Base-by-base conservation (phyloP, 2,329 filamentous ascomycete species). In the Sordariomycetes sp. region DNA sequence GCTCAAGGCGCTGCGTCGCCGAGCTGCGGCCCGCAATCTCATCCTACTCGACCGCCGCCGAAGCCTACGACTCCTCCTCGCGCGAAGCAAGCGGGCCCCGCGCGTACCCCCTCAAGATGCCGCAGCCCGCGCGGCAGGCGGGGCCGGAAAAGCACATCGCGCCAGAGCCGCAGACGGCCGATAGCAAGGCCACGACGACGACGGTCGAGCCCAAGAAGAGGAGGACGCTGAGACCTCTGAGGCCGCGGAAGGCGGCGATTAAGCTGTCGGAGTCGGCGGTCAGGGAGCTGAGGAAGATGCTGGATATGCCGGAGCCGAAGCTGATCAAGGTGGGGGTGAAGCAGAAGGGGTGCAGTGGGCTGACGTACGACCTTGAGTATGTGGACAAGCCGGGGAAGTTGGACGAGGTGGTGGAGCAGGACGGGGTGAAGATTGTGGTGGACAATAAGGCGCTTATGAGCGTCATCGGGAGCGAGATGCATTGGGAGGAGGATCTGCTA, bases 391-490 rank as follows among this genome's bases (percentile, higher is more conserved):
- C 92, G 0, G 90, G 85, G 3, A 76, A 81, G 42, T 92, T 97
- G 65, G 94, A 99, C 65, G 94, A 99, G 71, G 79, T 85, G 55
- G 90, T 99, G 1, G 91, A 95, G 68, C 94, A 99, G 69, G 94
- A 97, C 65, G 94, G 92, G 0, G 92, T 99, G 58, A 92, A 89
- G 72, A 92, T 99, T 36, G 70, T 97, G 68, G 94, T 99, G 58
- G 94, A 99, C 70, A 95, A 89, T 77, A 97, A 96, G 76, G 94
- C 94, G 50, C 75, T 99, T 54, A 91, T 99, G 69, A 97, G 92
- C 71, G 97, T 99, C 57, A 96, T 99, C 65, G 94, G 94, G 5
- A 96, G 88, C 67, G 92, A 97, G 74, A 99, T 99, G 94, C 94
- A 99, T 68, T 99, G 92, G 91, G 79, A 92, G 12, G 91, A 97